phyloP scores from a whole-genome alignment of 371 early-diverging fungal species.

The Mortierella sp. region DNA sequence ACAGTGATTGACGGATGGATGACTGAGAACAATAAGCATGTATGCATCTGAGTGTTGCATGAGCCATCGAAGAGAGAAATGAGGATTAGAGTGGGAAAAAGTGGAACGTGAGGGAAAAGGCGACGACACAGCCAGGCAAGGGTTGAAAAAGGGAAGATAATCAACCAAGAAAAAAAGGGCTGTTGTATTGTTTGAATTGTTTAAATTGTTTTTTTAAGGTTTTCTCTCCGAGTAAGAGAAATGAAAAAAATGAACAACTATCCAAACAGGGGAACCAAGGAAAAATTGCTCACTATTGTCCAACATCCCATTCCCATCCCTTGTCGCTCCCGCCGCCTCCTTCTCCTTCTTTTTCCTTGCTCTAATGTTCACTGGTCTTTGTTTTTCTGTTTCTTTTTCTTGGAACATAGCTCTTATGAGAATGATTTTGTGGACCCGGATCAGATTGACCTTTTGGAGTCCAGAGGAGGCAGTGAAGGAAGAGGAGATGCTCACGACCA shows the following conservation, averaged over 20 bases:
- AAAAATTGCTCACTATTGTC: not conserved
- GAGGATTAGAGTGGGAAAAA: not conserved
- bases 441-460: slow-evolving; percentile 1
- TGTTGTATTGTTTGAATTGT: not conserved
- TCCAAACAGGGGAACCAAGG: not conserved
- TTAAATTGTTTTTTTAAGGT: not conserved
- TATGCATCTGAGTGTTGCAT: not conserved
- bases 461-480: not conserved
- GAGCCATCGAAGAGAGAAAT: not conserved
- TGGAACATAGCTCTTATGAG: slow-evolving; percentile 12
- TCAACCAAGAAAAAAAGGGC: not conserved
- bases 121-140: not conserved
- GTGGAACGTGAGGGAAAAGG: not conserved
- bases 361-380: not conserved
- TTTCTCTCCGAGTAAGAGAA: not conserved
- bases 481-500: not conserved
- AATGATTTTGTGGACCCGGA: slow-evolving; percentile 26
- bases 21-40: not conserved
- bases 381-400: not conserved
- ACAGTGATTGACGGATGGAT: not conserved
- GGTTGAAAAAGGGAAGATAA: not conserved
- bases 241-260: not conserved
- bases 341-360: not conserved
- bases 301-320: not conserved
- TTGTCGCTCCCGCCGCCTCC: not conserved